Base-by-base conservation (phyloP, 2,329 filamentous ascomycete genomes). In the Cordyceps javanica region DNA sequence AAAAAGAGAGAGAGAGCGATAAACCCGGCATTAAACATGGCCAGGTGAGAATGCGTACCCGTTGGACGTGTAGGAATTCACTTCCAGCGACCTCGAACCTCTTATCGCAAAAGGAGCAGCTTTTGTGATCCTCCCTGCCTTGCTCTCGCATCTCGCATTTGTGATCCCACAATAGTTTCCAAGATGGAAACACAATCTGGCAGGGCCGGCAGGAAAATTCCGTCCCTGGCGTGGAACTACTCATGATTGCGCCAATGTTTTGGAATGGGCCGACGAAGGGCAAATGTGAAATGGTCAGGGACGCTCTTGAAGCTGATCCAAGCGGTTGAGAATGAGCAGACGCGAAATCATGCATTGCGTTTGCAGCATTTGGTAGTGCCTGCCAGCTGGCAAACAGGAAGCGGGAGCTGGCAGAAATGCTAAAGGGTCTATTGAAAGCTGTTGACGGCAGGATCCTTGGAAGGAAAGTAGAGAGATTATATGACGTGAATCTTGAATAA, bases 61-160 rank as follows among this genome's bases (percentile, higher is more conserved):
- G 63, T 21, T 70, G 66, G 21, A 73, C 68, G 55, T 78, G 76
- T 0, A 60, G 61, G 2, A 62, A 54, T 25, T 72, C 66, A 0
- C 66, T 72, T 1, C 58, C 60, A 44, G 67, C 60, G 1, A 69
- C 72, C 21, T 66, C 62, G 60, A 76, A 77, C 30, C 72, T 66
- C 9, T 65, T 38, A 3, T 70, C 66, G 55, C 76, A 78, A 28
- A 71, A 59, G 25, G 69, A 65, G 65, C 75, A 78, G 58, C 68
- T 69, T 19, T 73, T 67, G 56, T 74, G 70, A 16, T 63, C 58
- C 1, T 61, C 23, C 6, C 64, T 62, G 5, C 63, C 64, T 9
- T 45, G 53, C 1, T 58, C 53, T 6, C 65, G 64, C 61, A 69
- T 68, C 21, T 65, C 62, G 21, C 59, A 59, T 49, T 72, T 73